Conservation (phyloP, 2,329 filamentous ascomycete species). For the Xylaria digitata region DNA sequence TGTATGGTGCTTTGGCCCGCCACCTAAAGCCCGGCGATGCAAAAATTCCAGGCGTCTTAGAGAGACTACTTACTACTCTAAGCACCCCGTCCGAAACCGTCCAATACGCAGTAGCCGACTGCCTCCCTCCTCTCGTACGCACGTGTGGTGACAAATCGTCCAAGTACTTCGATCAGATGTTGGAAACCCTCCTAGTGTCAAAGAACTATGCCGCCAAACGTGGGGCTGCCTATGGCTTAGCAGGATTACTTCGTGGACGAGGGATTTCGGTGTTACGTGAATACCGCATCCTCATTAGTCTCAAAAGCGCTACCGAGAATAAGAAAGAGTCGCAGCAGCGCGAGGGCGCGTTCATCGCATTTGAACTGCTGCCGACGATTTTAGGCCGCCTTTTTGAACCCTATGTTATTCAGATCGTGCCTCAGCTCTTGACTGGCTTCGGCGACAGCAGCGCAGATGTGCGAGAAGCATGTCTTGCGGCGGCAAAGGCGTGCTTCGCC, state of each 20-base stretch:
- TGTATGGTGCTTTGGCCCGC: conserved; percentile 92
- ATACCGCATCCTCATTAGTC: conserved; percentile 83
- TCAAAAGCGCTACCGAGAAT: conserved; percentile 88
- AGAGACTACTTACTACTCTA: conserved; percentile 85
- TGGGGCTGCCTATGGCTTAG: conserved; percentile 93
- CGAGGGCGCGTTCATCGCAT: conserved; percentile 88
- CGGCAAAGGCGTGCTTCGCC: conserved; percentile 93
- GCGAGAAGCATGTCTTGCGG: conserved; percentile 90
- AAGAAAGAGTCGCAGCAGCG: conserved; percentile 92
- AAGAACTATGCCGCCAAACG: conserved; percentile 94
- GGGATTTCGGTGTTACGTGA: conserved; percentile 85
- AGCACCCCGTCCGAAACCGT: conserved; percentile 97
- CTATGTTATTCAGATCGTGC: conserved; percentile 95
- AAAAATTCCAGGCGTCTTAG: conserved; percentile 88
- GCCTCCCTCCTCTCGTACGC: conserved; percentile 88
- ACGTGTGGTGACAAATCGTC: conserved; percentile 81
- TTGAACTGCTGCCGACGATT: conserved; percentile 87
- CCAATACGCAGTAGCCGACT: conserved; percentile 95
- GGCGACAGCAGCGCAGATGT: conserved; percentile 90
- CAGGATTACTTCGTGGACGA: conserved; percentile 88
- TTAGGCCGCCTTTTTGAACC: conserved; percentile 93
- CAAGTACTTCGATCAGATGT: conserved; percentile 82
- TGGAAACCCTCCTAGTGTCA: conserved; percentile 83
- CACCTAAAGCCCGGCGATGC: conserved; percentile 87
- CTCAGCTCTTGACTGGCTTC: conserved; percentile 88